Base-by-base conservation (phyloP, 441 rosid genomes). In the Isatis lusitanica region DNA sequence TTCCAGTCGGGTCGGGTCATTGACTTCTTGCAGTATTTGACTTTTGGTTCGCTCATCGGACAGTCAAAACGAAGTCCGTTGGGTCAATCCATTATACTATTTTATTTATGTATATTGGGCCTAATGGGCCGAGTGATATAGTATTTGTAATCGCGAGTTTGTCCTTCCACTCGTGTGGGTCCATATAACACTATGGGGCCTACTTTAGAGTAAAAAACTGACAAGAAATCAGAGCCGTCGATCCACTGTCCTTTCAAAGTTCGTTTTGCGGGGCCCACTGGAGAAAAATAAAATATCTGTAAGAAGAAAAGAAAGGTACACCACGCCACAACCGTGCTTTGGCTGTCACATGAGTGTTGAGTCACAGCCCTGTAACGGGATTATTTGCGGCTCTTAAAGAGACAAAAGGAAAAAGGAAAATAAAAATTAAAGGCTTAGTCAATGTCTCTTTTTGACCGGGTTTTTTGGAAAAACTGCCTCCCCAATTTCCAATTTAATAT, bases 211-310 rank as follows among this genome's bases (percentile, higher is more conserved):
- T 12, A 7, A 15, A 44, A 55, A 42, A 60, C 70, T 75, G 78
- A 75, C 74, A 61, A 16, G 17, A 52, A 48, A 69, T 76, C 79
- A 53, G 75, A 76, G 71, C 79, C 71, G 75, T 70, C 75, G 79
- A 76, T 76, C 79, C 21, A 2, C 18, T 63, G 71, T 75, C 65
- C 70, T 53, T 63, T 17, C 39, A n/a, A 70, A 76, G 61, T 70
- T 63, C 59, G 70, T 75, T 75, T 67, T n/a, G 67, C 42, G 75
- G 79, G 79, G 1, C 57, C 76, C 73, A 76, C 63, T n/a, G 5
- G 18, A 7, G 5, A 17, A 18, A 3, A 56, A 44, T 43, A 15
- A 52, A 71, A 71, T 50, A 61, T 63, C 67, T 56, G 16, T 16
- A 40, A 28, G 72, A 65, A 65, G 66, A 21, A 31, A 56, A 63